phyloP scores from a whole-genome alignment of 495 filamentous ascomycete species.

The Amphirosellinia nigrospora region DNA sequence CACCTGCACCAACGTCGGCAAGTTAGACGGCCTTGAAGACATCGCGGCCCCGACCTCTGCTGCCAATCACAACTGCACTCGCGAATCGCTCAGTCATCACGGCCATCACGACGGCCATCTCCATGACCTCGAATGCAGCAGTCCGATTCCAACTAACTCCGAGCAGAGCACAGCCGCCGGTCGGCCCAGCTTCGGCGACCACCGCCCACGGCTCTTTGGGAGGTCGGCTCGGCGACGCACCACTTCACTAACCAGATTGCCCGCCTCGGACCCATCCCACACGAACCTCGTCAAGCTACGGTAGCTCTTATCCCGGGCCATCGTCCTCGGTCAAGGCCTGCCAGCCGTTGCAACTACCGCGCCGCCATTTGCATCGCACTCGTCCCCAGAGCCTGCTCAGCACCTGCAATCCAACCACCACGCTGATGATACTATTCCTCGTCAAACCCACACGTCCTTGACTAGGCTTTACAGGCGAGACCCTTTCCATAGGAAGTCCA shows the following conservation, averaged over 20 bases:
- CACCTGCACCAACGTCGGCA: not conserved
- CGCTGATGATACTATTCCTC: constrained; percentile 11
- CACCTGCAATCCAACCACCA: not conserved
- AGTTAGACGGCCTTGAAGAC: not conserved
- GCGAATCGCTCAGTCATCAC: constrained; percentile 7
- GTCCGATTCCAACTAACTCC: constrained; percentile 16
- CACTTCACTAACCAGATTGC: constrained; percentile 35
- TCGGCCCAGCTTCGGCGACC: constrained; percentile 16
- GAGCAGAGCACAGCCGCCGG: constrained; percentile 20
- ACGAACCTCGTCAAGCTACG: constrained; percentile 26
- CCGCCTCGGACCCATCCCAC: constrained; percentile 29
- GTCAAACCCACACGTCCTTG: not conserved
- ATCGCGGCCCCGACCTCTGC: not conserved
- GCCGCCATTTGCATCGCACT: not conserved
- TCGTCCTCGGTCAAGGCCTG: constrained; percentile 32
- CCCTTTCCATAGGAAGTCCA: not conserved
- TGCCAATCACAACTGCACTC: not conserved
- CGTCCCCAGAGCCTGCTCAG: not conserved
- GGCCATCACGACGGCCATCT: constrained; percentile 14
- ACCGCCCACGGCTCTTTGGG: constrained; percentile 10
- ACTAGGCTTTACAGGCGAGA: constrained; percentile 5
- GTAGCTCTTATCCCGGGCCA: constrained; percentile 27
- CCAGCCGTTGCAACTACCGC: not conserved
- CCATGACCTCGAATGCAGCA: constrained; percentile 16
- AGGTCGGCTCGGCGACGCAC: constrained; percentile 17